Conservation (phyloP, 2,329 filamentous ascomycete genomes). For the Phaeosphaeriaceae sp. region DNA sequence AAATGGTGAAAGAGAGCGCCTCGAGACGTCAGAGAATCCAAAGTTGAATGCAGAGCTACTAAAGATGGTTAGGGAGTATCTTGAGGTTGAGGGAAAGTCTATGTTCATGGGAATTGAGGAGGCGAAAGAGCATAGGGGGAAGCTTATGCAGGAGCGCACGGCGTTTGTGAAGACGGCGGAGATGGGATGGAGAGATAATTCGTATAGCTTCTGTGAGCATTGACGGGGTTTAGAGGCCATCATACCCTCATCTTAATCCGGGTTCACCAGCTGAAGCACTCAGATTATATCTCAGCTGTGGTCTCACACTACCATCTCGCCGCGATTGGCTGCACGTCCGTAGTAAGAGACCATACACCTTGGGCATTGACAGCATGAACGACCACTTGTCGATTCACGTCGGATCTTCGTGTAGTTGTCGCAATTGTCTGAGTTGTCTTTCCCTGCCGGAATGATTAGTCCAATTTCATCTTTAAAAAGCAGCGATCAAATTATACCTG, state of each 20-base stretch:
- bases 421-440: background rate
- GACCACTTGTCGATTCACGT: constrained; percentile 8
- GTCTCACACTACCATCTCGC: constrained; percentile 5
- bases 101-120: constrained; percentile 27
- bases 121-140: constrained; percentile 17
- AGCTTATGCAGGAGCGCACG: constrained; percentile 19
- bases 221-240: too few species aligned
- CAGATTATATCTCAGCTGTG: too few species aligned
- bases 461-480: too few species aligned
- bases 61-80: constrained; percentile 14
- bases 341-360: constrained; percentile 14
- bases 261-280: too few species aligned
- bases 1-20: background rate
- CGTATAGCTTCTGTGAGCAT: constrained; percentile 25
- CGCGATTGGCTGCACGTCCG: constrained; percentile 3
- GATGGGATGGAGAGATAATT: constrained; percentile 2
- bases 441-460: background rate
- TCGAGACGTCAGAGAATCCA: background rate
- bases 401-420: constrained; percentile 3
- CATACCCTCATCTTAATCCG: too few species aligned
- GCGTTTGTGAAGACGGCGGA: constrained; percentile 7
- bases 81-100: constrained; percentile 3
- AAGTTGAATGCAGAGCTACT: constrained; percentile 25
- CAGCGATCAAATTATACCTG: constrained; percentile 8
- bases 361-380: constrained; percentile 11